phyloP scores from a whole-genome alignment of 2,329 filamentous ascomycete genomes.

The Hypoxylon sp. region DNA sequence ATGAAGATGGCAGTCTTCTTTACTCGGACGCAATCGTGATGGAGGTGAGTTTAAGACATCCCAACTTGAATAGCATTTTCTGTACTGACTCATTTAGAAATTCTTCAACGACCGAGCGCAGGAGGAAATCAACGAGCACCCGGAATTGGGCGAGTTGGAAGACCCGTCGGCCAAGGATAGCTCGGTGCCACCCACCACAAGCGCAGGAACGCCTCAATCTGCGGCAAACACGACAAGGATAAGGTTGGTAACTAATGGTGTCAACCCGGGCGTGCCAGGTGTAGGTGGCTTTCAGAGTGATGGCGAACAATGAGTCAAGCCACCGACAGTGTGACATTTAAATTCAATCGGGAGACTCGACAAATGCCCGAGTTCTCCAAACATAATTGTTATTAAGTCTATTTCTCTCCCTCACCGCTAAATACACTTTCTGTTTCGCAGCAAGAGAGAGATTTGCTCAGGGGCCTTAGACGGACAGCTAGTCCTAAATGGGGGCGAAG shows the following conservation, averaged over 20 bases:
- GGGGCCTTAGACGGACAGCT: constrained; percentile 1
- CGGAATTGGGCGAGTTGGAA: constrained; percentile 68
- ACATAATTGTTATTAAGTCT: constrained; percentile 7
- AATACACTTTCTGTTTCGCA: constrained; percentile 6
- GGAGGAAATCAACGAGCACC: constrained; percentile 64
- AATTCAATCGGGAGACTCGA: constrained; percentile 3
- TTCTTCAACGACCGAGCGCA: constrained; percentile 67
- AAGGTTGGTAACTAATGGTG: constrained; percentile 65
- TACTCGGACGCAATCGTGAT: constrained; percentile 94
- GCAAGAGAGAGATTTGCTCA: constrained; percentile 14
- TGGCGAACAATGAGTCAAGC: constrained; percentile 42
- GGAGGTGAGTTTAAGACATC: constrained; percentile 71
- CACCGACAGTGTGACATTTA: not conserved
- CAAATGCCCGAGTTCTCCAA: constrained; percentile 3
- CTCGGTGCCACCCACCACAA: constrained; percentile 65
- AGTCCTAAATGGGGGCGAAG: constrained; percentile 13
- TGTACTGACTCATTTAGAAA: constrained; percentile 58
- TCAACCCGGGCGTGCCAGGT: constrained; percentile 43
- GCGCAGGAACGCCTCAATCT: constrained; percentile 73
- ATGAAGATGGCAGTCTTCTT: constrained; percentile 92
- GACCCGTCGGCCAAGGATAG: constrained; percentile 57
- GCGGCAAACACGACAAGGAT: constrained; percentile 70
- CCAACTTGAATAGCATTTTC: not conserved
- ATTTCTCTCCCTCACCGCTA: constrained; percentile 4
- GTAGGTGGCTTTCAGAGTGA: constrained; percentile 45